Evolutionary conservation across 179 eudicot genomes (phyloP).

Genomic region (Spergularia azorica): DNA sequence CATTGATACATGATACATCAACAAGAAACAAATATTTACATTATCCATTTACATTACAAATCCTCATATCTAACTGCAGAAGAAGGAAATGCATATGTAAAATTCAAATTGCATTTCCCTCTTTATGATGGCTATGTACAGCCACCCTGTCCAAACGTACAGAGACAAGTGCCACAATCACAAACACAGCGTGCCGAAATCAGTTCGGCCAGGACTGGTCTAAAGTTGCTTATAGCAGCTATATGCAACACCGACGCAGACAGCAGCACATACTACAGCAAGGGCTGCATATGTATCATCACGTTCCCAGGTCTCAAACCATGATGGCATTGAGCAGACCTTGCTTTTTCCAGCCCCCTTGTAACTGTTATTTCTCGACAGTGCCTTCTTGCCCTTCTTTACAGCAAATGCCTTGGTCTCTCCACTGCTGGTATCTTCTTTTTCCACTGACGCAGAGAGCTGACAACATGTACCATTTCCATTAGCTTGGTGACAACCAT

Average conservation of each 20-base stretch:
- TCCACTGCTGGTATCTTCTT: constrained; percentile 22
- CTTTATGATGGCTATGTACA: constrained; percentile 34
- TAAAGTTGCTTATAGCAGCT: constrained; percentile 66
- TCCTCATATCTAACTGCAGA: constrained; percentile 17
- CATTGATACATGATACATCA: constrained; percentile 2
- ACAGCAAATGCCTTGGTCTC: constrained; percentile 33
- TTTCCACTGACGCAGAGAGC: constrained; percentile 29
- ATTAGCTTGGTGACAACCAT: constrained; percentile 49
- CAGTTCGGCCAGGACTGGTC: not conserved
- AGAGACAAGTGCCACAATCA: constrained; percentile 8
- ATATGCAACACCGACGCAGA: constrained; percentile 75
- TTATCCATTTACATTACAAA: constrained; percentile 29
- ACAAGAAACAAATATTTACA: constrained; percentile 32
- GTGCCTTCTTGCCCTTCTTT: constrained; percentile 47
- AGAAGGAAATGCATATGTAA: constrained; percentile 23
- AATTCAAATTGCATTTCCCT: constrained; percentile 25
- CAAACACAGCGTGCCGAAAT: constrained; percentile 17
- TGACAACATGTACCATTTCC: constrained; percentile 64
- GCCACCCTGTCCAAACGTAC: constrained; percentile 5
- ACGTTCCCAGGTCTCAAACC: constrained; percentile 91
- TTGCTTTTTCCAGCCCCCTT: constrained; percentile 46
- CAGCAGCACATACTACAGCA: constrained; percentile 73
- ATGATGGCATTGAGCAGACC: constrained; percentile 74
- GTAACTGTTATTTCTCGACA: constrained; percentile 45
- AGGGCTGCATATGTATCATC: constrained; percentile 90